These are phyloP conservation scores for Stachybotrys chlorohalonatus DNA, from an alignment of 2,329 filamentous ascomycete genomes.

Conservation along the genomic window DNA sequence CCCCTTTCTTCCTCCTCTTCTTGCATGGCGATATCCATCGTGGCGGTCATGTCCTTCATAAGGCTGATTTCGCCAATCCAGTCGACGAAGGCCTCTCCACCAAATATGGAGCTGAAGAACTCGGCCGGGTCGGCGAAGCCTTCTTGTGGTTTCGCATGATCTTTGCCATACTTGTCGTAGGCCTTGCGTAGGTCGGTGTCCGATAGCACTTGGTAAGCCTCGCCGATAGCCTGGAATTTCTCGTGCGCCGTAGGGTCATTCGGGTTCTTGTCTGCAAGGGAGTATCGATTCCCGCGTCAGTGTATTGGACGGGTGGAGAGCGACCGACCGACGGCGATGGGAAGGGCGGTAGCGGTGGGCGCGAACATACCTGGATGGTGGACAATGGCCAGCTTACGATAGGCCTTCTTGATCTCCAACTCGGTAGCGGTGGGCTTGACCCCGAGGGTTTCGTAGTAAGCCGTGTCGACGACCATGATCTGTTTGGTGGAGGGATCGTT, in stretches of 20 bases:
- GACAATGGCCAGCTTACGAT: conserved; percentile 87
- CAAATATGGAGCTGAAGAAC: conserved; percentile 98
- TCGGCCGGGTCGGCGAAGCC: conserved; percentile 95
- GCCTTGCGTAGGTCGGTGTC: conserved; percentile 78
- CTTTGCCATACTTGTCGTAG: conserved; percentile 97
- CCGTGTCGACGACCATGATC: conserved; percentile 75
- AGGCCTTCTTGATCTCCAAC: conserved; percentile 94
- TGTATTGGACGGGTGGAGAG: conserved; percentile 2
- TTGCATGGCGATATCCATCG: conserved; percentile 94
- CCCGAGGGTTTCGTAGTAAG: conserved; percentile 80
- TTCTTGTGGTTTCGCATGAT: conserved; percentile 79
- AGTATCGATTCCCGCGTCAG: conserved; percentile 7
- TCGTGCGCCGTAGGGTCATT: conserved; percentile 88
- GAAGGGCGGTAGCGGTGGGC: not conserved
- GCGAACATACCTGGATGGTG: conserved; percentile 66
- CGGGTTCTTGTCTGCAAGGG: conserved; percentile 78
- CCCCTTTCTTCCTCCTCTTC: conserved; percentile 54
- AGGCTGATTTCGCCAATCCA: conserved; percentile 97
- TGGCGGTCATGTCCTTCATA: conserved; percentile 96
- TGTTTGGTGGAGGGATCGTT: conserved; percentile 10
- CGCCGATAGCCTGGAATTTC: conserved; percentile 83
- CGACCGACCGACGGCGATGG: not conserved
- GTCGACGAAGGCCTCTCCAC: conserved; percentile 89
- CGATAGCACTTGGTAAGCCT: conserved; percentile 73
- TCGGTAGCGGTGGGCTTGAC: conserved; percentile 79